Evolutionary conservation across 2,329 filamentous ascomycete species (phyloP), one percentile per base, ranked within the genome.

Genomic region (Fusarium continuum): DNA sequence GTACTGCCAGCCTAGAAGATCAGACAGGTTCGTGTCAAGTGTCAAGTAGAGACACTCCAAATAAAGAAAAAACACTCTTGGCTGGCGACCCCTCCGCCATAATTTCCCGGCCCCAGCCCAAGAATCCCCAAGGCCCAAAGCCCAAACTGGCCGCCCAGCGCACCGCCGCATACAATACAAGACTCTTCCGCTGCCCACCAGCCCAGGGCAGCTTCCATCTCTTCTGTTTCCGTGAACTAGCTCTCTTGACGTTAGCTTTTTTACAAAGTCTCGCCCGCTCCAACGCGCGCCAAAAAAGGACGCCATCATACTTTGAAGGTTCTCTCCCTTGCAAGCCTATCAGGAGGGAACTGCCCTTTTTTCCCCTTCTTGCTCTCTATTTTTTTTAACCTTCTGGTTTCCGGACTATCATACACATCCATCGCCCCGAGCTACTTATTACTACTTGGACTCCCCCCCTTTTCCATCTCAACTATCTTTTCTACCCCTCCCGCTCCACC

Each of bases 401-500:
- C 55, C 55, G 13, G 26, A 35, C 51, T 52, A 52, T 49, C 49
- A 48, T 36, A 38, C 47, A 38, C 47, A 52, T 32, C 49, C 49
- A 49, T 43, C 43, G 43, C 43, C 43, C 49, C 49, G 39, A 50
- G 56, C 50, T 59, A 68, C 67, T 43, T 67, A 69, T 70, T 69
- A 70, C 68, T 70, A 70, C 63, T 32, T 49, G 49, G 65, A 70
- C 68, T 69, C 65, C 68, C 68, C 65, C 68, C 62, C 46, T 59
- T 66, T 62, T 53, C 60, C 61, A 59, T 54, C 56, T 39, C 48
- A 64, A 61, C 63, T 66, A 60, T 50, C 54, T 57, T 64, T 57
- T 61, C 48, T 67, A 69, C 65, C 68, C 68, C 68, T 70, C 64
- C 64, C 57, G 52, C 68, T 70, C 68, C 68, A 69, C 65, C 68